Percentiles rank a stretch among this genome's conserved stretches.
These are phyloP conservation scores for Syncephalastrum contaminatum DNA, from an alignment of 371 early-diverging fungal genomes.

Conservation along the genomic window DNA sequence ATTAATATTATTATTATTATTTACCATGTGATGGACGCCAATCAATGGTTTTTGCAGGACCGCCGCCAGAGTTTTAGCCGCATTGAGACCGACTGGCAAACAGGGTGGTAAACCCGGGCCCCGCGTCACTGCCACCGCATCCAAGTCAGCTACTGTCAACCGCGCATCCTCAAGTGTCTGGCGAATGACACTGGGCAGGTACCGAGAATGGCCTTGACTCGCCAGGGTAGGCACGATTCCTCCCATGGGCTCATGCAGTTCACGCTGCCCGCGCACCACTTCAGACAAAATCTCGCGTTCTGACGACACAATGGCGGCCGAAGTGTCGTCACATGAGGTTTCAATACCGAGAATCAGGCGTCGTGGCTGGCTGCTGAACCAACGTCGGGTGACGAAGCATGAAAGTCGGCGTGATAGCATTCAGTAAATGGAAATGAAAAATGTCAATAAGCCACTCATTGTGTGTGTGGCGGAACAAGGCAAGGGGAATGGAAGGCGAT, in stretches of 20 bases:
- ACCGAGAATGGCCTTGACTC: slow-evolving; percentile 64
- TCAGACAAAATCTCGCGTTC: slow-evolving; percentile 69
- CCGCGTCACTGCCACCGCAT: slow-evolving; percentile 80
- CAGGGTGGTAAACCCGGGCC: slow-evolving; percentile 83
- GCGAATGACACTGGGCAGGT: slow-evolving; percentile 67
- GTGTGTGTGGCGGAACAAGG: no score
- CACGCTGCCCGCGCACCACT: slow-evolving; percentile 65
- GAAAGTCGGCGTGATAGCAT: no score
- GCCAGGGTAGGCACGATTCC: slow-evolving; percentile 84
- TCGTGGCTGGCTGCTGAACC: no score
- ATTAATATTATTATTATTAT: slow-evolving; percentile 2
- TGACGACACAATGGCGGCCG: slow-evolving; percentile 76
- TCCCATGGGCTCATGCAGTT: slow-evolving; percentile 76
- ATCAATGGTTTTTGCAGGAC: slow-evolving; percentile 68
- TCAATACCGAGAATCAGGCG: slow-evolving; percentile 68
- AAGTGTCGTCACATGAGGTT: slow-evolving; percentile 86
- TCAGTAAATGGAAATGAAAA: no score
- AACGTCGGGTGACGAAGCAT: no score
- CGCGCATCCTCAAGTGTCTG: slow-evolving; percentile 62
- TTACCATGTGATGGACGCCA: slow-evolving; percentile 87
- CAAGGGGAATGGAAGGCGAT: no score
- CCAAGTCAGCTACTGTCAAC: slow-evolving; percentile 59
- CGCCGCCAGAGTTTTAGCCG: slow-evolving; percentile 79
- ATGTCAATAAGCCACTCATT: no score
- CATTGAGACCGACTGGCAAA: slow-evolving; percentile 75